Base-by-base conservation (phyloP, 768 basidiomycete species). In the Xerocomellus chrysenteron region DNA sequence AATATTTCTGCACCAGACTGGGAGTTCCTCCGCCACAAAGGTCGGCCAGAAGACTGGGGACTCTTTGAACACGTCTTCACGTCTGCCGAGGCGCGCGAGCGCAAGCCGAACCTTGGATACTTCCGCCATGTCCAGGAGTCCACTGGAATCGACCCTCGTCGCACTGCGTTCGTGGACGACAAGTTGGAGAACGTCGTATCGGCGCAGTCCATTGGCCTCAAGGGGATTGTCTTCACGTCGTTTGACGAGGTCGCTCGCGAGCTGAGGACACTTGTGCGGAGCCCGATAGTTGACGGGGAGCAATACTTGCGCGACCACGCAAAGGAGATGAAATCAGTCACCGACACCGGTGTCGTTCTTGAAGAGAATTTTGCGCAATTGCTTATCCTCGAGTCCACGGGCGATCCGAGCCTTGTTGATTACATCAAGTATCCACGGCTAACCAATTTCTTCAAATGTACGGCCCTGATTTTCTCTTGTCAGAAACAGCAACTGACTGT, bases 81-180 rank as follows among this genome's bases (percentile, higher is more conserved):
- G 11, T 65, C 65, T 17, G 56, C 65, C 1, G 55, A 24, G 0
- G 61, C 45, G 1, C 61, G 17, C 5, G 65, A 64, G 44, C 61
- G 61, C 41, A 64, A 65, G 26, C 65, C 65, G 2, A 61, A 64
- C 39, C 58, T 65, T 4, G 62, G 65, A 17, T 64, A 39, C 33
- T 65, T 60, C 7, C 54, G 50, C 11, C 61, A 60, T 1, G 64
- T 61, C 5, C 54, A 64, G 4, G 47, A 59, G 35, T 59, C 41
- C 5, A 61, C 62, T 3, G 62, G 62, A 19, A 50, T 64, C 4
- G 56, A 67, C 13, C 58, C 65, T 8, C 48, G 16, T 41, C 62
- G 65, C 1, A 67, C 65, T 11, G 62, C 52, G 3, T 65, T 67
- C 16, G 65, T 65, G n/a, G 65, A 65, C 11, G 65, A 65, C 26